Evolutionary conservation across 2,329 filamentous ascomycete species (phyloP).

Genomic region (Pseudonectria foliicola): DNA sequence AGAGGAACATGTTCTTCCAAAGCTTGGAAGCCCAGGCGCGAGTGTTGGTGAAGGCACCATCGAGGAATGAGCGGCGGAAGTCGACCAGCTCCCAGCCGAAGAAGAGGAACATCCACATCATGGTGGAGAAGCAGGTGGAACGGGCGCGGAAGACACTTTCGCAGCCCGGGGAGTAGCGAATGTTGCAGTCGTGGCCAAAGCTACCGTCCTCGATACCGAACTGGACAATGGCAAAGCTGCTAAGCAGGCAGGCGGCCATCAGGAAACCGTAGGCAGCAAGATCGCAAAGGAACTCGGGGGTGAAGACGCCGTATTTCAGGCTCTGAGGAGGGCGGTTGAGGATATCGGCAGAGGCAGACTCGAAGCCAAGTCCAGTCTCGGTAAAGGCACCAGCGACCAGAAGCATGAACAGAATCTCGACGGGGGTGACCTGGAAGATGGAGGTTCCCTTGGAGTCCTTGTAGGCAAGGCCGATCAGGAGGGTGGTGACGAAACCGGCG

Average conservation of each 20-base stretch:
- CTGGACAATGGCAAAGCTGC: slow-evolving; percentile 50
- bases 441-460: slow-evolving; percentile 58
- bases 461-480: slow-evolving; percentile 62
- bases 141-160: slow-evolving; percentile 56
- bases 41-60: slow-evolving; percentile 43
- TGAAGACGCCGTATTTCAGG: slow-evolving; percentile 51
- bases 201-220: slow-evolving; percentile 48
- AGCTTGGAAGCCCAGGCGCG: slow-evolving; percentile 47
- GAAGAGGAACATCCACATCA: slow-evolving; percentile 63
- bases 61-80: slow-evolving; percentile 59
- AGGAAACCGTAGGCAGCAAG: slow-evolving; percentile 57
- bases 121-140: slow-evolving; percentile 57
- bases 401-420: slow-evolving; percentile 69
- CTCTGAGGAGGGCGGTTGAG: slow-evolving; percentile 57
- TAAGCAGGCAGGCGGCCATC: slow-evolving; percentile 53
- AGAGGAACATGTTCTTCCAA: slow-evolving; percentile 49
- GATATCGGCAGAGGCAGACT: slow-evolving; percentile 59
- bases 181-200: slow-evolving; percentile 53
- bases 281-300: slow-evolving; percentile 54
- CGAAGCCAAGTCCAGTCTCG: slow-evolving; percentile 67
- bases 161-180: slow-evolving; percentile 41
- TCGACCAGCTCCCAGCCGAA: slow-evolving; percentile 64
- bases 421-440: slow-evolving; percentile 61
- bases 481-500: slow-evolving; percentile 57
- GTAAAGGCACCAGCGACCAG: slow-evolving; percentile 65